These are phyloP conservation scores for Pholiota conissans DNA, from an alignment of 768 basidiomycete genomes.

Conservation along the genomic window DNA sequence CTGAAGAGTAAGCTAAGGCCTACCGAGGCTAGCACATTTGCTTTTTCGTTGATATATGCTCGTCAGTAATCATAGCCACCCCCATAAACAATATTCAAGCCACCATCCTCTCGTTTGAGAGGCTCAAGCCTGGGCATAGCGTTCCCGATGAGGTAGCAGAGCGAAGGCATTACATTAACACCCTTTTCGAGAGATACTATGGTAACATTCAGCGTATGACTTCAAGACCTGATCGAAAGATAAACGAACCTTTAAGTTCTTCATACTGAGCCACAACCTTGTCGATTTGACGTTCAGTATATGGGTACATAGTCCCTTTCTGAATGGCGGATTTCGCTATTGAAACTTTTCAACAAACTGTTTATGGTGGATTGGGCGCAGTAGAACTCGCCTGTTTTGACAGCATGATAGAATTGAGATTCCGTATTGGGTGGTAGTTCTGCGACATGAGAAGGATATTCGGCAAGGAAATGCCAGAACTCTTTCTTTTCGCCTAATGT, in stretches of 20 bases:
- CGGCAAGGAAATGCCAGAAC: slow-evolving; percentile 43
- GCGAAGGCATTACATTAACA: slow-evolving; percentile 26
- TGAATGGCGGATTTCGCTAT: slow-evolving; percentile 29
- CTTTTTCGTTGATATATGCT: no score
- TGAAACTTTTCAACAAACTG: slow-evolving; percentile 1
- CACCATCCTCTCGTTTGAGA: slow-evolving; percentile 25
- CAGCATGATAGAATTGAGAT: slow-evolving; percentile 30
- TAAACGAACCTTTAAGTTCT: slow-evolving; percentile 35
- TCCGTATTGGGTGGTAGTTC: slow-evolving; percentile 36
- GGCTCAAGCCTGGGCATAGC: slow-evolving; percentile 46
- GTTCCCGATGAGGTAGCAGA: slow-evolving; percentile 43
- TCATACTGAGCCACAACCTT: slow-evolving; percentile 37
- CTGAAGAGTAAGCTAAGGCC: no score
- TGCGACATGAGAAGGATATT: slow-evolving; percentile 41
- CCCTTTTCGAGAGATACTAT: slow-evolving; percentile 33
- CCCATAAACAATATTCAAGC: no score
- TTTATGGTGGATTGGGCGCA: neutral
- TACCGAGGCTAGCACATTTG: no score
- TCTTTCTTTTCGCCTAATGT: slow-evolving; percentile 27
- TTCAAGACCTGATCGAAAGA: no score
- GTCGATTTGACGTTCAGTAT: slow-evolving; percentile 36
- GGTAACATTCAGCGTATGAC: no score
- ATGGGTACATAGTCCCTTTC: slow-evolving; percentile 33
- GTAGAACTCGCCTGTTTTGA: slow-evolving; percentile 28
- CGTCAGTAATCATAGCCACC: no score